These are phyloP conservation scores for Penicillium sp. DNA, from an alignment of 2,329 filamentous ascomycete genomes.

Conservation along the genomic window DNA sequence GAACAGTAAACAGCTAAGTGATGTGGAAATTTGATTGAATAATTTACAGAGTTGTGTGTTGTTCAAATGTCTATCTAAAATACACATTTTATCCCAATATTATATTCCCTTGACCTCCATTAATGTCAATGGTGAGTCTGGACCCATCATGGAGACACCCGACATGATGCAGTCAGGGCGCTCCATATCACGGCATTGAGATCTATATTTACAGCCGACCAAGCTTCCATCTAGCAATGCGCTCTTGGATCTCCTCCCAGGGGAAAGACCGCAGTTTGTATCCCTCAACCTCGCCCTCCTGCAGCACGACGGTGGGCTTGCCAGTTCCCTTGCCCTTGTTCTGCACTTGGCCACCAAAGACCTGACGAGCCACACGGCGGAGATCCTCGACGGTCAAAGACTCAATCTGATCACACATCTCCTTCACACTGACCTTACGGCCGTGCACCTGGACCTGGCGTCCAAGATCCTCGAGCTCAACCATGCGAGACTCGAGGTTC, in stretches of 20 bases:
- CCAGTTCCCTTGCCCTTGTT: constrained; percentile 79
- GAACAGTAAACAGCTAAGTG: neutral
- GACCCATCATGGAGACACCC: neutral
- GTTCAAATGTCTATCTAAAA: constrained; percentile 9
- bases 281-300: constrained; percentile 79
- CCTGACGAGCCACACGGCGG: constrained; percentile 72
- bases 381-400: constrained; percentile 76
- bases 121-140: neutral
- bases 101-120: neutral
- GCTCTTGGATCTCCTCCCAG: constrained; percentile 88
- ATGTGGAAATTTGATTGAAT: constrained; percentile 1
- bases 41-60: constrained; percentile 19
- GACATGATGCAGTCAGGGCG: neutral
- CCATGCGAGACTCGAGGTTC: constrained; percentile 97
- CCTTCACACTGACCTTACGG: constrained; percentile 81
- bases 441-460: constrained; percentile 97
- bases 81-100: constrained; percentile 14
- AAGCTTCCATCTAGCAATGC: constrained; percentile 79
- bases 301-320: constrained; percentile 88
- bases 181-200: neutral
- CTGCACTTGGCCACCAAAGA: constrained; percentile 73
- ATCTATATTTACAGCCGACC: constrained; percentile 57
- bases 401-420: constrained; percentile 91
- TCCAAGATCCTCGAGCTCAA: constrained; percentile 93
- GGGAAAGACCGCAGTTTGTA: constrained; percentile 66